Evolutionary conservation across 2,329 filamentous ascomycete species (phyloP), one percentile per base, ranked within the genome.

Genomic region (Monosporascus sp.): DNA sequence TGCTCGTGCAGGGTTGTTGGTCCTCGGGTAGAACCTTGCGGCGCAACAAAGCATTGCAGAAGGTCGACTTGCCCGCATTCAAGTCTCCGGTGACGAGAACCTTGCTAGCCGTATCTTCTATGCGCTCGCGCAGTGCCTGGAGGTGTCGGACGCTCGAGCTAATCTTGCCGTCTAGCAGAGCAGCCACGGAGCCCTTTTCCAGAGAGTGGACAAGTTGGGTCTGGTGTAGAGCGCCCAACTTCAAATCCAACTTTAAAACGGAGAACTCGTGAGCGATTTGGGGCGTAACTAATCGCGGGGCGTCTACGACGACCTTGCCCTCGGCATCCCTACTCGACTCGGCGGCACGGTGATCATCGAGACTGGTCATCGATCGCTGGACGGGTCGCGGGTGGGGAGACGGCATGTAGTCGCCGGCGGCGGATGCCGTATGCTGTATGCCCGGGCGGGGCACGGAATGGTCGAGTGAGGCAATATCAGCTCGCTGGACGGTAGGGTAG

Each of bases 31-130:
- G 74, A 27, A 99, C 83, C 71, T 97, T 97, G 57, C 92, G 84
- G 55, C 94, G 87, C 41, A 99, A 74, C 2, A 99, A 76, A n/a
- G 94, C 94, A 70, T 99, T 99, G 75, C 94, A 99, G 64, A 99
- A 99, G 1, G 94, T 99, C 4, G 94, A 99, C 68, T 99, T 99
- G 66, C 94, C 94, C 8, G 94, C 93, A 66, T 99, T 99, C 51
- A 99, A 73, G 68, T 99, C 94, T 65, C 94, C 94, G 0, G 94
- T 99, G 18, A 99, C 86, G 53, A 99, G 74, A 1, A 99, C 94
- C 70, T 99, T 99, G 72, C 93, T 97, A 5, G 93, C 90, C 0
- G 90, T 97, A 70, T 99, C 94, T 68, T 97, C 94, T 57, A 99
- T 99, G 50, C 94, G 86, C 60, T 97, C 94, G 55, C 91, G 85